Evolutionary conservation across 495 filamentous ascomycete species (phyloP).

Genomic region (Lophiotrema nucula): DNA sequence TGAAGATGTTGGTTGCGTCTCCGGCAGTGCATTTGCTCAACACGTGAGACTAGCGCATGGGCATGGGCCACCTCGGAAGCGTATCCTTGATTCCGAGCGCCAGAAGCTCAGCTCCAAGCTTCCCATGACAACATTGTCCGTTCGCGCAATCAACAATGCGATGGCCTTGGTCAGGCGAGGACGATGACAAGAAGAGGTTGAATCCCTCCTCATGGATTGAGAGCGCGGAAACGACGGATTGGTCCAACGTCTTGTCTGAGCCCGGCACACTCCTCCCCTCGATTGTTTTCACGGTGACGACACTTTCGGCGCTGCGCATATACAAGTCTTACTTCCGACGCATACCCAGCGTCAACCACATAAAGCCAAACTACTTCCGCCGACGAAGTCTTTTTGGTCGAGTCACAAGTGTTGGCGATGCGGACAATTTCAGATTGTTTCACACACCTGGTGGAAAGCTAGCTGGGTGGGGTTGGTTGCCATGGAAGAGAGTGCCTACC

Average conservation of each 20-base stretch:
- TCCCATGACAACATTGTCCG: neutral
- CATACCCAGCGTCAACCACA: slow-evolving; percentile 69
- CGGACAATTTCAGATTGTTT: slow-evolving; percentile 88
- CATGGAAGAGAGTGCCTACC: slow-evolving; percentile 67
- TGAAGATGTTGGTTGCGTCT: too few species aligned
- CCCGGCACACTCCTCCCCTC: slow-evolving; percentile 65
- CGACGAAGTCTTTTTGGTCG: slow-evolving; percentile 72
- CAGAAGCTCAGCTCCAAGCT: too few species aligned
- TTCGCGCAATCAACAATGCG: slow-evolving; percentile 25
- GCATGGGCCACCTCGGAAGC: too few species aligned
- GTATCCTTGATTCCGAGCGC: too few species aligned
- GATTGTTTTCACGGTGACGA: slow-evolving; percentile 65
- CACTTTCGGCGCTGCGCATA: slow-evolving; percentile 58
- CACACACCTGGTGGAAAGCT: slow-evolving; percentile 88
- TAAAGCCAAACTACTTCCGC: slow-evolving; percentile 67
- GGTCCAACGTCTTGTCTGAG: slow-evolving; percentile 59
- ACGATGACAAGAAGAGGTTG: slow-evolving; percentile 38
- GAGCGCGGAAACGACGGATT: slow-evolving; percentile 56
- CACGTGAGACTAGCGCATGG: too few species aligned
- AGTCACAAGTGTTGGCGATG: slow-evolving; percentile 94
- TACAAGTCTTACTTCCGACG: slow-evolving; percentile 78
- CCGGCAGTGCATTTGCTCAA: too few species aligned
- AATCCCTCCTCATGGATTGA: slow-evolving; percentile 46
- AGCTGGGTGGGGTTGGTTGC: slow-evolving; percentile 88
- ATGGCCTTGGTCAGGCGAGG: slow-evolving; percentile 39